Percentiles rank a stretch among this genome's conserved stretches.
phyloP scores from a whole-genome alignment of 2,329 filamentous ascomycete species.

The Cladosporium sp. region DNA sequence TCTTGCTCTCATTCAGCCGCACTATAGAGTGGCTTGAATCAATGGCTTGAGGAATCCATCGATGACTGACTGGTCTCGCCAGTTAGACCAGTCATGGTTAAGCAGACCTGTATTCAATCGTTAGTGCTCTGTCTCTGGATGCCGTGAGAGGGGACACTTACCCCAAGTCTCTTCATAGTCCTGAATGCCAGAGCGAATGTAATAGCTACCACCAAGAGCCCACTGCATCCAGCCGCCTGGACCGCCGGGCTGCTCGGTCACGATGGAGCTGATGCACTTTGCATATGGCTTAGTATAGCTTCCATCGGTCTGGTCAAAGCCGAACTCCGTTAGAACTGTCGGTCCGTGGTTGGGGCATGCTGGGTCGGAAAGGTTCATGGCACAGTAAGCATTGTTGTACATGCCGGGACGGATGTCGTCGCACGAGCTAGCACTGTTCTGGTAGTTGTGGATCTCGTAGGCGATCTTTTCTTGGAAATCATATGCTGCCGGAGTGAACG shows the following conservation, averaged over 20 bases:
- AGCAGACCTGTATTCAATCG: conserved; percentile 45
- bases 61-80: conserved; percentile 26
- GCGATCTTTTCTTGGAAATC: conserved; percentile 58
- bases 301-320: conserved; percentile 53
- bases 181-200: conserved; percentile 55
- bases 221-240: conserved; percentile 59
- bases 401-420: conserved; percentile 50
- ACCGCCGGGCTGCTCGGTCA: conserved; percentile 49
- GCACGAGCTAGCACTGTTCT: conserved; percentile 52
- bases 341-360: conserved; percentile 48
- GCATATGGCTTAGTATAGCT: conserved; percentile 55
- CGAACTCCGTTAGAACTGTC: conserved; percentile 58
- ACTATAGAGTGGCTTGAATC: conserved; percentile 24
- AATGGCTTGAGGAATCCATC: conserved; percentile 27
- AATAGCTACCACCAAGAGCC: conserved; percentile 57
- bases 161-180: conserved; percentile 61
- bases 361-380: conserved; percentile 45
- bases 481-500: conserved; percentile 53
- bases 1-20: background rate
- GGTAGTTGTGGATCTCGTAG: conserved; percentile 64
- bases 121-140: background rate
- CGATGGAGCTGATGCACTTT: conserved; percentile 53
- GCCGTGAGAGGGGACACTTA: conserved; percentile 23
- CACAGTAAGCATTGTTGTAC: conserved; percentile 56
- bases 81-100: conserved; percentile 55